A percentile compares a stretch with the other conserved stretches of the same genome.
Evolutionary conservation across 1,284 basidiomycete genomes (phyloP).

Genomic region (Coniophora puteana): DNA sequence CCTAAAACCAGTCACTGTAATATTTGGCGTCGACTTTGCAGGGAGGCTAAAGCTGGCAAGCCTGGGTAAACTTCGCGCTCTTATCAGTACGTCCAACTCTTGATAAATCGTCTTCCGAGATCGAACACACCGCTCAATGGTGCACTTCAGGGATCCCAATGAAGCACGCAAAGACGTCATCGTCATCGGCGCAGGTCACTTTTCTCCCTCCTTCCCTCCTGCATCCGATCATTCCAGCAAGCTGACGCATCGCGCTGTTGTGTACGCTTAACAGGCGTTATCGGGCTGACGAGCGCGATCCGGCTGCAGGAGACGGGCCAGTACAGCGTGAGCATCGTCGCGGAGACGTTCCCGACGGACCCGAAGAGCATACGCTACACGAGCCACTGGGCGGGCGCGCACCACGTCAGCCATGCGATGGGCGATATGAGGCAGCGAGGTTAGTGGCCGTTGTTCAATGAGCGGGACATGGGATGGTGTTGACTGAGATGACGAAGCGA

Average conservation of each 20-base stretch:
- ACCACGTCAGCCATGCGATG: constrained; percentile 59
- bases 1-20: too few species aligned
- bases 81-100: too few species aligned
- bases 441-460: constrained; percentile 16
- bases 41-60: too few species aligned
- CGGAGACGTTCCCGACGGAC: constrained; percentile 65
- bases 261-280: constrained; percentile 64
- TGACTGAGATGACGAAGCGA: constrained; percentile 34
- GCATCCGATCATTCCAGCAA: constrained; percentile 6
- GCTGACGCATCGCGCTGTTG: too few species aligned
- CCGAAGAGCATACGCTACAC: constrained; percentile 66
- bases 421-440: constrained; percentile 48
- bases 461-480: background rate
- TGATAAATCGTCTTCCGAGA: too few species aligned
- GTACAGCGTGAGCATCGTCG: constrained; percentile 61
- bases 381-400: constrained; percentile 77
- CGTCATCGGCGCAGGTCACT: constrained; percentile 35
- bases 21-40: too few species aligned
- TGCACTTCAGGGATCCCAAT: background rate
- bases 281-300: constrained; percentile 70
- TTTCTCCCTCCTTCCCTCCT: too few species aligned
- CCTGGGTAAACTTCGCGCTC: too few species aligned
- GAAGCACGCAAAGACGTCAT: constrained; percentile 22
- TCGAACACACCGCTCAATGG: too few species aligned
- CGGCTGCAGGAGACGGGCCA: constrained; percentile 54